These are phyloP conservation scores for Pulicaria dysenterica DNA, from an alignment of 129 eudicot species.

Conservation along the genomic window DNA sequence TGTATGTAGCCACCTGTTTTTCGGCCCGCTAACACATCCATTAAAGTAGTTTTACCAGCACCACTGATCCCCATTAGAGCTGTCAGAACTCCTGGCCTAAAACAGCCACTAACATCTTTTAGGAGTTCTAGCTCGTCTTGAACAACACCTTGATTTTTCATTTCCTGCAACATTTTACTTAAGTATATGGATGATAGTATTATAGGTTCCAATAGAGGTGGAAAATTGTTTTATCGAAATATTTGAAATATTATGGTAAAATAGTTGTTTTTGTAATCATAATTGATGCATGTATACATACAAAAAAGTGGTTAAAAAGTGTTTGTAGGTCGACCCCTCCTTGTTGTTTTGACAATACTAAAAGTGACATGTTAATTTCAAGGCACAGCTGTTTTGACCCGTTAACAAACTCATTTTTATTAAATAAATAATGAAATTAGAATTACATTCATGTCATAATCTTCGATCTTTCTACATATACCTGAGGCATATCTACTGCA, in stretches of 20 bases:
- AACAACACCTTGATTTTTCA: slow-evolving; percentile 68
- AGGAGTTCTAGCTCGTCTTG: slow-evolving; percentile 64
- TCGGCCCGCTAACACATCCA: slow-evolving; percentile 88
- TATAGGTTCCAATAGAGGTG: not conserved
- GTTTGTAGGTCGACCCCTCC: not conserved
- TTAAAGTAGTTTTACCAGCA: slow-evolving; percentile 91
- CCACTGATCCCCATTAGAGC: slow-evolving; percentile 95
- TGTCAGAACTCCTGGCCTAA: slow-evolving; percentile 89
- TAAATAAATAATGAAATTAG: not conserved
- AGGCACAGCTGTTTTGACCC: not conserved
- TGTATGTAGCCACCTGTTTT: slow-evolving; percentile 84
- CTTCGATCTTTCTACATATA: slow-evolving; percentile 30
- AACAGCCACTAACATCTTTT: slow-evolving; percentile 80
- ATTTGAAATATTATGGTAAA: not conserved
- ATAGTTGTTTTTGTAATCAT: not conserved
- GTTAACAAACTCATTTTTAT: not conserved
- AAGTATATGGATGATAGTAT: not conserved
- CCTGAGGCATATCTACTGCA: slow-evolving; percentile 89
- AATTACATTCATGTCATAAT: not conserved
- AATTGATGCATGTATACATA: not conserved
- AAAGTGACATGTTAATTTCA: too few relatives aligned
- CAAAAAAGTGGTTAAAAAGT: not conserved
- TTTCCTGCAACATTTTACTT: slow-evolving; percentile 54
- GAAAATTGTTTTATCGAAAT: not conserved
- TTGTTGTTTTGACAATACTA: not conserved